Percentiles rank a stretch among this genome's conserved stretches.
phyloP scores from a whole-genome alignment of 176 grass and related monocot species.

The Puccinellia tenuiflora region DNA sequence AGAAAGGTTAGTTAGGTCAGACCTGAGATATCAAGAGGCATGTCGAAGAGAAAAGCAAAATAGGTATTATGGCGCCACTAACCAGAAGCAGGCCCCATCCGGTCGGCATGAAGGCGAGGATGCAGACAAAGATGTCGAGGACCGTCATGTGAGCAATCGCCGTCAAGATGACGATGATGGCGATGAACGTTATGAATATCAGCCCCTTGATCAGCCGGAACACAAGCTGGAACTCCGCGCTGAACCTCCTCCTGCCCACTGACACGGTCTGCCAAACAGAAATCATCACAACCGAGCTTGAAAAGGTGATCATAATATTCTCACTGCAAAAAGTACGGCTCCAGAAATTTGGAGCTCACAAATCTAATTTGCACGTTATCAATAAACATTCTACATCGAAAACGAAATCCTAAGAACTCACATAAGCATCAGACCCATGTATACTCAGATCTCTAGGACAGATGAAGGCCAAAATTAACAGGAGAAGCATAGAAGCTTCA shows the following conservation, averaged over 20 bases:
- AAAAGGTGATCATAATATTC: neutral
- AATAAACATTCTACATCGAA: neutral
- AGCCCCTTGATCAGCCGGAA: slow-evolving; percentile 96
- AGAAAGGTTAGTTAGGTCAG: neutral
- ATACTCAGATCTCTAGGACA: neutral
- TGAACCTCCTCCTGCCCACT: slow-evolving; percentile 70
- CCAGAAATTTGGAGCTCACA: neutral
- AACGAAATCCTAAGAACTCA: neutral
- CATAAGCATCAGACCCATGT: neutral
- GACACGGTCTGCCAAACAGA: slow-evolving; percentile 63
- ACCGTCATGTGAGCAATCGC: slow-evolving; percentile 79
- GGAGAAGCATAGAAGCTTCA: neutral
- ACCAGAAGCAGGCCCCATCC: slow-evolving; percentile 97
- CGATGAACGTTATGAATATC: slow-evolving; percentile 69
- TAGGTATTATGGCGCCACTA: neutral
- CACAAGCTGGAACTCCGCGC: slow-evolving; percentile 86
- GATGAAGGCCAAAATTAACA: neutral
- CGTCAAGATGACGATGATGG: slow-evolving; percentile 70
- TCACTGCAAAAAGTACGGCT: neutral
- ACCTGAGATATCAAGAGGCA: too few species aligned
- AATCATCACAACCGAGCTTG: neutral
- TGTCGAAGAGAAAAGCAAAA: neutral
- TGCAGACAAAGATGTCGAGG: slow-evolving; percentile 90
- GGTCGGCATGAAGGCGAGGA: slow-evolving; percentile 92
- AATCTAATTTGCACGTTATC: neutral